Evolutionary conservation across 768 basidiomycete genomes (phyloP).

Genomic region (Neoboletus magnificus): DNA sequence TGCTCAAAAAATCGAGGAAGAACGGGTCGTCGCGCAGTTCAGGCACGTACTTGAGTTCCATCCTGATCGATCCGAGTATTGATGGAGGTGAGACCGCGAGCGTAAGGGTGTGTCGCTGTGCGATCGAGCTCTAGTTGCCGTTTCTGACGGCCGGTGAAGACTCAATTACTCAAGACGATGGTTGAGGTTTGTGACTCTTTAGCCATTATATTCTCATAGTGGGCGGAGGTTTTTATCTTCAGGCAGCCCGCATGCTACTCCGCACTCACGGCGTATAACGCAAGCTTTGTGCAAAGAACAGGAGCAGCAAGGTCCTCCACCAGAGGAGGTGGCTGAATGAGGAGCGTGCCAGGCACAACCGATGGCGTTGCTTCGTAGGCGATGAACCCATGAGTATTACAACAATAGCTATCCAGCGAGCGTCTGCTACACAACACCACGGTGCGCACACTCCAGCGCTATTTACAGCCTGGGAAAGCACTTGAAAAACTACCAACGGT

Average conservation of each 20-base stretch:
- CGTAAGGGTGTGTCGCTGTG: slow-evolving; percentile 62
- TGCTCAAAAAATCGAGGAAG: slow-evolving; percentile 93
- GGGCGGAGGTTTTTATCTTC: background rate
- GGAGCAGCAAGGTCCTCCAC: slow-evolving; percentile 49
- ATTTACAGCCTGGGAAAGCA: slow-evolving; percentile 36
- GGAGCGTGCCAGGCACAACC: background rate
- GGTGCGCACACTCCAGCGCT: background rate
- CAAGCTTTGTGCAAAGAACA: slow-evolving; percentile 73
- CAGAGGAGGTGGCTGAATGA: slow-evolving; percentile 51
- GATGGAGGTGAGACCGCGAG: slow-evolving; percentile 96
- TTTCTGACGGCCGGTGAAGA: slow-evolving; percentile 38
- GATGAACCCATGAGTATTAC: slow-evolving; percentile 10
- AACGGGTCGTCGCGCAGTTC: slow-evolving; percentile 88
- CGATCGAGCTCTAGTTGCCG: background rate
- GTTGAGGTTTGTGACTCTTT: slow-evolving; percentile 60
- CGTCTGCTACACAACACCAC: slow-evolving; percentile 4
- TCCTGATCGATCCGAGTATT: slow-evolving; percentile 87
- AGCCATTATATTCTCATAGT: background rate
- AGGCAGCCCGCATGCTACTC: slow-evolving; percentile 87
- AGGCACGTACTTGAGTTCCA: slow-evolving; percentile 87
- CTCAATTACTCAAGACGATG: slow-evolving; percentile 95
- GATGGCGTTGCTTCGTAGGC: background rate
- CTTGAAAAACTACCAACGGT: slow-evolving; percentile 85
- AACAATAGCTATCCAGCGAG: slow-evolving; percentile 8
- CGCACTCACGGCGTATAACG: slow-evolving; percentile 94